Conservation (phyloP, 768 basidiomycete species). For the Lactifluus piperatus region DNA sequence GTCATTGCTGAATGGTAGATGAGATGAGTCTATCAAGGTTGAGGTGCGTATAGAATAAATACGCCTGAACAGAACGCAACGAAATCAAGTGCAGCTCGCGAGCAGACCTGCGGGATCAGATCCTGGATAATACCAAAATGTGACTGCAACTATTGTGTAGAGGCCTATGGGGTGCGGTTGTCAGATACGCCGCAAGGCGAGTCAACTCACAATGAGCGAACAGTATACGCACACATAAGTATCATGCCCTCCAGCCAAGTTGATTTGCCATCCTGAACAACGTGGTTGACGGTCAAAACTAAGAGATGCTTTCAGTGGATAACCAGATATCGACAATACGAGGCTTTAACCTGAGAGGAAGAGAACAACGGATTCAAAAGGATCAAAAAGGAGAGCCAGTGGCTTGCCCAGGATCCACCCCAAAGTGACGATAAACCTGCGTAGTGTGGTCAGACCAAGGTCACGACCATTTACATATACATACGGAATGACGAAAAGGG, state of each 20-base stretch:
- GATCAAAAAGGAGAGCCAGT: too few species aligned
- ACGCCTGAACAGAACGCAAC: background rate
- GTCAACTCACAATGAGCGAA: background rate
- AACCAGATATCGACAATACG: slow-evolving; percentile 31
- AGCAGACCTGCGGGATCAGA: slow-evolving; percentile 13
- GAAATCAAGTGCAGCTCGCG: background rate
- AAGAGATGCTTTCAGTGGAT: slow-evolving; percentile 20
- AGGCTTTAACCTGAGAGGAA: too few species aligned
- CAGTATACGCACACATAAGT: slow-evolving; percentile 40
- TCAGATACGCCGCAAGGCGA: too few species aligned
- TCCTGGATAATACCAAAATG: slow-evolving; percentile 55
- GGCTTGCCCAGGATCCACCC: slow-evolving; percentile 79
- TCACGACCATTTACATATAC: too few species aligned
- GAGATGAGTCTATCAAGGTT: too few species aligned
- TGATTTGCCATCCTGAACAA: too few species aligned
- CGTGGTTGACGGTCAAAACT: too few species aligned
- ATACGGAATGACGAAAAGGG: too few species aligned
- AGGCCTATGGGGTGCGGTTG: slow-evolving; percentile 34
- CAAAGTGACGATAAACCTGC: slow-evolving; percentile 61
- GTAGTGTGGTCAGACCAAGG: too few species aligned
- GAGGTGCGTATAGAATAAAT: background rate
- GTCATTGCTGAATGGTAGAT: too few species aligned
- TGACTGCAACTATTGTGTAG: slow-evolving; percentile 62
- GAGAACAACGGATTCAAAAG: too few species aligned
- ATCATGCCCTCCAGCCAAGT: too few species aligned